Evolutionary conservation across 192 early-diverging fungal genomes (phyloP), one percentile per base, ranked within the genome.

Genomic region (Gaertneriomyces sp.): DNA sequence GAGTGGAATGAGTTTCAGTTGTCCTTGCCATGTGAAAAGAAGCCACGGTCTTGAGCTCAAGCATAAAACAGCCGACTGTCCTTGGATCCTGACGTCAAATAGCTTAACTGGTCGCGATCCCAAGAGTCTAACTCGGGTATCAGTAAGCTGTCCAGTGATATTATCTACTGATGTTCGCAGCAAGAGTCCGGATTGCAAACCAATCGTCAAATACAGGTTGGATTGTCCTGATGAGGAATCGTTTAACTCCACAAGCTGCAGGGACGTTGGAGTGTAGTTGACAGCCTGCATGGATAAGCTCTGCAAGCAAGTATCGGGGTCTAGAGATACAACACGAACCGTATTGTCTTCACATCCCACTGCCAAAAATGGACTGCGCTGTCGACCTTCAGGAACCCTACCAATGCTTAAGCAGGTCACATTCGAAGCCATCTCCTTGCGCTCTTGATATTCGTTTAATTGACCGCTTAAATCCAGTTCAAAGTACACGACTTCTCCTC

Each of bases 321-420:
- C 93, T 58, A 96, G 77, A 11, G 89, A 87, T 44, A 95, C 73
- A 40, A 98, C 81, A 39, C 97, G 82, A 8, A 99, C 94, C 0
- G 97, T 95, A 62, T 83, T 80, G 71, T 99, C 97, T 53, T 80
- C 88, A 71, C 92, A 96, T 19, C 93, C 97, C 8, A 92, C 92
- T 1, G 97, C 66, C 76, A 92, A 79, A 67, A 94, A 95, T 33
- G 82, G 79, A 42, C 87, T 81, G 14, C 89, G 70, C 45, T 81
- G 82, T 7, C 92, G 81, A 40, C 92, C 92, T 39, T 80, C 79
- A 8, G 92, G 89, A 40, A 96, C 84, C 5, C 86, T 83, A 6
- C 91, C 85, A 64, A 99, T 76, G 14, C 90, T 87, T 45, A 98
- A 60, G 46, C 89, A 85, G 5, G 88, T 85, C 38, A 94, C 79